Conservation (phyloP, 352 stramenopile species). For the Pythium aristosporum region DNA sequence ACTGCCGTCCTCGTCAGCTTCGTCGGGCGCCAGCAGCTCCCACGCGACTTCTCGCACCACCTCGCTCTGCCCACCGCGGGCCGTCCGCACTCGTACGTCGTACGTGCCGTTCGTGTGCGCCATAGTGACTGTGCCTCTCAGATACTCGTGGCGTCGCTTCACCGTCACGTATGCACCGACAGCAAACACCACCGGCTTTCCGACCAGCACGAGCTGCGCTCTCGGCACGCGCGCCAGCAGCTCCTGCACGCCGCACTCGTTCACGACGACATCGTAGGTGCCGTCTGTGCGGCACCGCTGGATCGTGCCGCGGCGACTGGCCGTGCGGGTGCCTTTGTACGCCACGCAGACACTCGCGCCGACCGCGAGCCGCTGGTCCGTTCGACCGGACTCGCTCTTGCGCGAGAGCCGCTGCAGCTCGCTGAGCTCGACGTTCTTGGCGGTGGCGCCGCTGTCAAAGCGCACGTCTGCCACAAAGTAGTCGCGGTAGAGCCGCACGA, state of each 20-base stretch:
- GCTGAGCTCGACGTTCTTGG: constrained; percentile 61
- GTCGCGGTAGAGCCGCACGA: constrained; percentile 61
- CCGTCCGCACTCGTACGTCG: constrained; percentile 33
- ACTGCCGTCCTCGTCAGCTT: constrained; percentile 27
- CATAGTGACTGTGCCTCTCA: constrained; percentile 39
- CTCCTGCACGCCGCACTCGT: constrained; percentile 47
- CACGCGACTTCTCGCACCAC: constrained; percentile 36
- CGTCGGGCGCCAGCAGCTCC: constrained; percentile 48
- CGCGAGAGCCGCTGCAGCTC: constrained; percentile 26
- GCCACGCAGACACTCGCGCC: constrained; percentile 40
- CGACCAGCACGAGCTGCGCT: constrained; percentile 23
- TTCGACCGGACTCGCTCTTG: neutral
- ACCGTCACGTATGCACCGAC: constrained; percentile 49
- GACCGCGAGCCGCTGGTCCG: constrained; percentile 10
- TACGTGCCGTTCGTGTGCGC: constrained; percentile 55
- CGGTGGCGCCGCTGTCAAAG: constrained; percentile 54
- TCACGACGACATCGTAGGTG: constrained; percentile 60
- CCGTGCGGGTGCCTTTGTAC: constrained; percentile 53
- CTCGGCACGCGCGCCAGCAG: constrained; percentile 39
- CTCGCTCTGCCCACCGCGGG: constrained; percentile 2
- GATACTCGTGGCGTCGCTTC: constrained; percentile 51
- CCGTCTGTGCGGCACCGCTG: constrained; percentile 49
- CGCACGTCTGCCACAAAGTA: constrained; percentile 73
- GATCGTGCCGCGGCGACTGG: constrained; percentile 44
- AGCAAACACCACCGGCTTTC: constrained; percentile 35